Evolutionary conservation across 371 early-diverging fungal species (phyloP), one percentile per base, ranked within the genome.

Genomic region (Funneliformis caledonium): DNA sequence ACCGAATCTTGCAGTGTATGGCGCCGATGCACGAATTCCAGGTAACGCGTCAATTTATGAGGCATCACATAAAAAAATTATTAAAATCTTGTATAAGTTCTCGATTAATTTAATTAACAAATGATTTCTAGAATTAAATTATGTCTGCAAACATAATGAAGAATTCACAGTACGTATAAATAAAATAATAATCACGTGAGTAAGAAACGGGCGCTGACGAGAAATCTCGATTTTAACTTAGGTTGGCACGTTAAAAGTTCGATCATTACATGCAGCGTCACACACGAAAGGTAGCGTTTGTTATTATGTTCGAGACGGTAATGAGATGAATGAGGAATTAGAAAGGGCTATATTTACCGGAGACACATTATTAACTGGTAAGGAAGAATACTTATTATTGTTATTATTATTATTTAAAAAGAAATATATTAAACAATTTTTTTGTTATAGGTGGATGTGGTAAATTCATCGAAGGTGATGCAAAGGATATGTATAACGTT

Each of bases 281-380:
- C 98, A 98, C 84, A 98, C 98, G 43, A 91, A 89, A 78, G 96
- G 97, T 65, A 93, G 94, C 84, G 92, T 97, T 6, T 92, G 93
- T 80, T 97, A 93, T 86, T 96, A 91, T 85, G 92, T 96, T 47
- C 89, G 84, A 26, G 94, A 92, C 56, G 85, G 82, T 47, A 52
- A 83, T 8, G 80, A 62, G 42, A 76, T 50, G 70, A 79, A 79
- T 59, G 70, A 79, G 14, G 79, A 79, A 42, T 50, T 67, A n/a
- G 86, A 85, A 33, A 75, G 83, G 50, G 90, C 88, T 42, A 92
- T 93, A 60, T 95, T 95, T 81, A 94, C 95, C 16, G 95, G 95
- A 19, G 95, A 95, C 72, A 94, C 94, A 7, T 85, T 95, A 80
- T 95, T 95, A 83, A 85, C 94, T 50, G 95, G 89, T 81, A 89